Evolutionary conservation across 495 filamentous ascomycete genomes (phyloP).

Genomic region (Tetracladium setigerum): DNA sequence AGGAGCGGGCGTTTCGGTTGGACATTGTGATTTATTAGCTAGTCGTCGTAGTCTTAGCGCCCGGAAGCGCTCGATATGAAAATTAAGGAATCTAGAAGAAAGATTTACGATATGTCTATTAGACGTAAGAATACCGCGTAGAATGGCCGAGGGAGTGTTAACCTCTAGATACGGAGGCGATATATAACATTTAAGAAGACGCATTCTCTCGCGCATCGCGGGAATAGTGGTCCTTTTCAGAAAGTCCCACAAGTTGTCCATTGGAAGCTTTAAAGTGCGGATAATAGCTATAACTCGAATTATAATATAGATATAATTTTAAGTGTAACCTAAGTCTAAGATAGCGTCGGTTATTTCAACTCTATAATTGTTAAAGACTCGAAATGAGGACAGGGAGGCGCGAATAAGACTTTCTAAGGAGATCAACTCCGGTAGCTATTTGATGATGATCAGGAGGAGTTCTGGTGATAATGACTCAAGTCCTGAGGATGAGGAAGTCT

Average conservation of each 20-base stretch:
- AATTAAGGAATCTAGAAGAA: not conserved
- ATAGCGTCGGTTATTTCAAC: not conserved
- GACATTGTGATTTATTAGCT: no score
- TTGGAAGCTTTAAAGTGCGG: no score
- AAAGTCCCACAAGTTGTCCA: no score
- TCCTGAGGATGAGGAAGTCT: no score
- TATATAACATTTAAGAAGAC: no score
- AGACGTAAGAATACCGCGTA: no score
- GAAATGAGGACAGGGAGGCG: conserved; percentile 1
- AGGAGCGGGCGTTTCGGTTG: not conserved
- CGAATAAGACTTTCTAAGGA: conserved; percentile 6
- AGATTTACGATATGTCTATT: conserved; percentile 1
- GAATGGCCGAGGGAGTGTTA: no score
- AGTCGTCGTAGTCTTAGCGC: conserved; percentile 1
- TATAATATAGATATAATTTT: not conserved
- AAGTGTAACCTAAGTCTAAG: conserved; percentile 1
- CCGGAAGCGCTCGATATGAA: not conserved
- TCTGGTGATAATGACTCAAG: no score
- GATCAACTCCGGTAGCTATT: conserved; percentile 1
- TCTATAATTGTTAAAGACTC: not conserved
- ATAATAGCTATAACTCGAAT: not conserved
- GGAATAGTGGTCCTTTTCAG: no score
- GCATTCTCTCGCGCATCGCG: no score
- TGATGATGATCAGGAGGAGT: conserved; percentile 1
- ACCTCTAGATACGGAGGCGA: no score